Percentiles rank a stretch among this genome's conserved stretches.
phyloP scores from a whole-genome alignment of 2,329 filamentous ascomycete genomes.

The Hypoxylon sp. region DNA sequence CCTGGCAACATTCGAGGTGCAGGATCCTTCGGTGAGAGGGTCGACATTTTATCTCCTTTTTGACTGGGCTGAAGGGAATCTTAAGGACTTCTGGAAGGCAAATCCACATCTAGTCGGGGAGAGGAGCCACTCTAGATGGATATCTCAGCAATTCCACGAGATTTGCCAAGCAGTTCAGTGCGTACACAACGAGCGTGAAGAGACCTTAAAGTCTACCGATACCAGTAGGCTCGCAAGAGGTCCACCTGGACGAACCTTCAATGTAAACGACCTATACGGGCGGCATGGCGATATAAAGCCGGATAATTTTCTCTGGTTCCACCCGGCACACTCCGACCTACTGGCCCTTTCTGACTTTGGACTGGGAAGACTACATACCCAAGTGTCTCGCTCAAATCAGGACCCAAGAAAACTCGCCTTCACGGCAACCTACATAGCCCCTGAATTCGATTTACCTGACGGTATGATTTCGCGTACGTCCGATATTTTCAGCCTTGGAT shows the following conservation, averaged over 20 bases:
- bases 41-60: conserved; percentile 44
- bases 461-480: conserved; percentile 54
- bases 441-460: conserved; percentile 53
- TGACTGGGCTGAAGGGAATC: conserved; percentile 43
- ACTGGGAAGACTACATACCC: conserved; percentile 53
- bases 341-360: conserved; percentile 57
- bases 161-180: conserved; percentile 36
- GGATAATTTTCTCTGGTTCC: conserved; percentile 56
- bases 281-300: conserved; percentile 57
- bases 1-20: conserved; percentile 42
- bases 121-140: conserved; percentile 29
- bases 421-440: conserved; percentile 57
- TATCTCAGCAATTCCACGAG: conserved; percentile 29
- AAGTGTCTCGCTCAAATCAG: conserved; percentile 52
- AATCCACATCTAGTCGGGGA: conserved; percentile 15
- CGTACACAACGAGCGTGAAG: conserved; percentile 39
- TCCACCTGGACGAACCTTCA: not conserved
- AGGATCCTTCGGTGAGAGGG: not conserved
- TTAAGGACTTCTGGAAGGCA: conserved; percentile 36
- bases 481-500: conserved; percentile 58
- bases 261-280: conserved; percentile 48
- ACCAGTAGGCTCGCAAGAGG: not conserved
- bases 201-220: conserved; percentile 23
- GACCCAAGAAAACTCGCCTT: conserved; percentile 26
- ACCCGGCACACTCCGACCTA: conserved; percentile 27